phyloP scores from a whole-genome alignment of 2,329 filamentous ascomycete species.

The Fusarium pilosicola region DNA sequence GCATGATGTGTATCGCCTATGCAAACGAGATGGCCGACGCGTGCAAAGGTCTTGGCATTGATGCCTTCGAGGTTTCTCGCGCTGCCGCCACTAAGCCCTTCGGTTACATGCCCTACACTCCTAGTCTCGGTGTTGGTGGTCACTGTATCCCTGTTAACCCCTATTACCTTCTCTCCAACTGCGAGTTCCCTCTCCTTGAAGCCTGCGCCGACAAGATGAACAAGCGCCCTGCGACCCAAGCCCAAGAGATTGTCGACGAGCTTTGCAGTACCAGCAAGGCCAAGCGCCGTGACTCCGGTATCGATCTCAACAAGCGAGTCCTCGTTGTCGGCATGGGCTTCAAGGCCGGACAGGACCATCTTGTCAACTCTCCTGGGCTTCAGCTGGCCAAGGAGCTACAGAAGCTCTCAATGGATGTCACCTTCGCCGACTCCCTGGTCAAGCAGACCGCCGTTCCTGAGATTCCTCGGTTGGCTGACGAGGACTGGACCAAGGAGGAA shows the following conservation, averaged over 20 bases:
- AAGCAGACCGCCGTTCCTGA: conserved; percentile 25
- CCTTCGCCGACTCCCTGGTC: conserved; percentile 36
- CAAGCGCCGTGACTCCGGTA: conserved; percentile 17
- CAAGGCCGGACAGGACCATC: conserved; percentile 38
- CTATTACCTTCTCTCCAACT: conserved; percentile 60
- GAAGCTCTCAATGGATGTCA: conserved; percentile 26
- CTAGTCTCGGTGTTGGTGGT: conserved; percentile 61
- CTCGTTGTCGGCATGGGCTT: conserved; percentile 37
- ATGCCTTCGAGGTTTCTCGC: conserved; percentile 59
- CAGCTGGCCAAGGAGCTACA: conserved; percentile 26
- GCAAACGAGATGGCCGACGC: conserved; percentile 66
- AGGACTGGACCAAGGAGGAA: conserved; percentile 26
- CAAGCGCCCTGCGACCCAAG: conserved; percentile 47
- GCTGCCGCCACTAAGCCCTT: conserved; percentile 63
- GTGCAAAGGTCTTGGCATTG: conserved; percentile 55
- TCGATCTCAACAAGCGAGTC: conserved; percentile 14
- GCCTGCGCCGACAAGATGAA: conserved; percentile 56
- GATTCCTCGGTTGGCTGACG: conserved; percentile 21
- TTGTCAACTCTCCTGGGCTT: conserved; percentile 35
- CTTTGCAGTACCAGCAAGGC: not conserved
- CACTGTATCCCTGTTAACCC: conserved; percentile 67
- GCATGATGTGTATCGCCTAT: conserved; percentile 63
- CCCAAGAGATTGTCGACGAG: conserved; percentile 2
- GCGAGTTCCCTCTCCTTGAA: conserved; percentile 57
- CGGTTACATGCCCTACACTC: conserved; percentile 59